Evolutionary conservation across 2,329 filamentous ascomycete genomes (phyloP).

Genomic region (Fusarium decemcellulare): DNA sequence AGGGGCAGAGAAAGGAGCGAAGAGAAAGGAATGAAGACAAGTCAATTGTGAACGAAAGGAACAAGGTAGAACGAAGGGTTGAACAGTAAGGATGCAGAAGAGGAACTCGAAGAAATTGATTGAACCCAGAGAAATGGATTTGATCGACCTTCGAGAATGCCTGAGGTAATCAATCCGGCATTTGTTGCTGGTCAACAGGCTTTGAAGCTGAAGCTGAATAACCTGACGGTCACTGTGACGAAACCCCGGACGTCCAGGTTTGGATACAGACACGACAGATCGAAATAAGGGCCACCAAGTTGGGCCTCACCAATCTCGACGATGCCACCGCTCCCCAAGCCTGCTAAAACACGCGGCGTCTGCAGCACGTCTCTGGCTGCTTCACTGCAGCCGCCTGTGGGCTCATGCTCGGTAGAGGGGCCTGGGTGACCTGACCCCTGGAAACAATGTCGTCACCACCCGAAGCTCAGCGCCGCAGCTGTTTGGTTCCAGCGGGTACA

Average conservation of each 20-base stretch:
- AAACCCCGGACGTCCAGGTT: conserved; percentile 5
- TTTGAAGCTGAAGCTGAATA: conserved; percentile 27
- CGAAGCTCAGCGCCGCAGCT: conserved; percentile 10
- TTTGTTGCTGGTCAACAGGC: conserved; percentile 38
- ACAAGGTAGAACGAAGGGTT: conserved; percentile 7
- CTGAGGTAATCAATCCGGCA: conserved; percentile 39
- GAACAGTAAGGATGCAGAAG: conserved; percentile 8
- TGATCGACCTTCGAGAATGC: conserved; percentile 34
- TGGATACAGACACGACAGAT: background rate
- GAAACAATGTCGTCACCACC: conserved; percentile 37
- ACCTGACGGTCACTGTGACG: conserved; percentile 31
- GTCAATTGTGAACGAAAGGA: conserved; percentile 29
- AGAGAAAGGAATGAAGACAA: conserved; percentile 39
- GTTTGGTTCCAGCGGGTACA: conserved; percentile 20
- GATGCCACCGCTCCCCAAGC: conserved; percentile 6
- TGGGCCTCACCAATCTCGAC: background rate
- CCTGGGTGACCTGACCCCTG: background rate
- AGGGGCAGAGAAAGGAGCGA: conserved; percentile 19
- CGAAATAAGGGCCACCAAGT: background rate
- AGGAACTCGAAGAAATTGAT: conserved; percentile 32
- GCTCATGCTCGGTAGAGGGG: conserved; percentile 3
- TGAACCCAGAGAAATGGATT: conserved; percentile 25
- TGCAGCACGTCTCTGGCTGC: conserved; percentile 6
- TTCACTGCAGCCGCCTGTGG: conserved; percentile 5
- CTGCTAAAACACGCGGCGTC: conserved; percentile 39